phyloP scores from a whole-genome alignment of 495 filamentous ascomycete species.

The Penicillium cataractarum region DNA sequence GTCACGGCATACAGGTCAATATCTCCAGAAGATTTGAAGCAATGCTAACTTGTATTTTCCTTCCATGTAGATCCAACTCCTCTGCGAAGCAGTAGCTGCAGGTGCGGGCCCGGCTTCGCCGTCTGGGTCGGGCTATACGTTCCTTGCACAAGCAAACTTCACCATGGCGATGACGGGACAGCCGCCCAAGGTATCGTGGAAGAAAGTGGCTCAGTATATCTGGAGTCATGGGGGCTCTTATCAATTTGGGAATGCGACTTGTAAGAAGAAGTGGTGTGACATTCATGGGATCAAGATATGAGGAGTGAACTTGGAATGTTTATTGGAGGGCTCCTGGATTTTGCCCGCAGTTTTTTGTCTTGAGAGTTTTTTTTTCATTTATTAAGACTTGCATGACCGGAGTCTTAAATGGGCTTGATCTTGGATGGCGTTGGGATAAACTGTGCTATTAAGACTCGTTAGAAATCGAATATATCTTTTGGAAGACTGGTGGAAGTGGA shows the following conservation, averaged over 20 bases:
- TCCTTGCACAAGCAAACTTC: neutral
- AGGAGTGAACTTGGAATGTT: neutral
- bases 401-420: neutral
- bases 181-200: slow-evolving; percentile 73
- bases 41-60: neutral
- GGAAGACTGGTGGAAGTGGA: no score
- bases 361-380: neutral
- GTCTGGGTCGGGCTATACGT: neutral
- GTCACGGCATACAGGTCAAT: neutral
- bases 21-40: neutral
- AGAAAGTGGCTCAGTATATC: slow-evolving; percentile 77
- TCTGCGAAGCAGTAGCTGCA: slow-evolving; percentile 38
- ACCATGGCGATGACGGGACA: slow-evolving; percentile 5
- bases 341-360: neutral
- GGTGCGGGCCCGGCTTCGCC: slow-evolving; percentile 34
- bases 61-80: slow-evolving; percentile 34
- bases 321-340: neutral
- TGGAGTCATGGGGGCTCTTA: slow-evolving; percentile 72
- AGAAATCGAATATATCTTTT: no score
- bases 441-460: no score
- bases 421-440: no score
- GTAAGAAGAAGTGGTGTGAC: slow-evolving; percentile 76
- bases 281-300: slow-evolving; percentile 29
- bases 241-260: slow-evolving; percentile 83
- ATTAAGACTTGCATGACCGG: neutral